Conservation (phyloP, 306 rosid species). For the Corylus americana region DNA sequence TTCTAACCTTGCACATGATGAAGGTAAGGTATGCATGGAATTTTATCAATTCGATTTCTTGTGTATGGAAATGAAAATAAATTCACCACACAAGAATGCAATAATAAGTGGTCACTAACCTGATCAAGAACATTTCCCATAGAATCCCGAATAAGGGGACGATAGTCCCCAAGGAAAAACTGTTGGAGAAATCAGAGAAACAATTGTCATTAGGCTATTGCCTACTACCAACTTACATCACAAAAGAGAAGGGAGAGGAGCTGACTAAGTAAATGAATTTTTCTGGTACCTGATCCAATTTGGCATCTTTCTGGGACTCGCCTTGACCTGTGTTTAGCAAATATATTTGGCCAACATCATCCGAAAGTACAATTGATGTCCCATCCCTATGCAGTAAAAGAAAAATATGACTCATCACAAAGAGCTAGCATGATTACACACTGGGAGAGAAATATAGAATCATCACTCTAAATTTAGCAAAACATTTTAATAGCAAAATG, state of each 20-base stretch:
- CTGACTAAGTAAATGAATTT: not conserved
- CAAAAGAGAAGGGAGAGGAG: conserved; percentile 18
- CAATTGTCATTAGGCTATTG: conserved; percentile 27
- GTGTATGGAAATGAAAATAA: conserved; percentile 8
- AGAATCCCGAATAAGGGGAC: conserved; percentile 70
- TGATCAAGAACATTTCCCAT: conserved; percentile 79
- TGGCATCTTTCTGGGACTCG: conserved; percentile 82
- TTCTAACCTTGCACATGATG: not conserved
- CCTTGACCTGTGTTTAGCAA: conserved; percentile 86
- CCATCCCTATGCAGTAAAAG: conserved; percentile 66
- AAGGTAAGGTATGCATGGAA: not conserved
- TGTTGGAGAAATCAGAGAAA: conserved; percentile 40
- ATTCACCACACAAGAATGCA: conserved; percentile 25
- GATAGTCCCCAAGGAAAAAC: conserved; percentile 93
- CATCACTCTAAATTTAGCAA: not conserved
- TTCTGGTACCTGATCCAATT: conserved; percentile 74
- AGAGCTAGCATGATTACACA: conserved; percentile 1
- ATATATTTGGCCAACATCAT: conserved; percentile 91
- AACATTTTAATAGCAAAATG: conserved; percentile 1
- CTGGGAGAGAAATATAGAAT: conserved; percentile 16
- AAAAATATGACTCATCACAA: conserved; percentile 1
- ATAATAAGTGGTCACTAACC: conserved; percentile 42
- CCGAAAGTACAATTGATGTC: conserved; percentile 86
- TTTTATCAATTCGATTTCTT: conserved; percentile 16
- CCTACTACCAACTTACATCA: conserved; percentile 1